phyloP scores from a whole-genome alignment of 2,329 filamentous ascomycete genomes.

The Epichloe sp. region DNA sequence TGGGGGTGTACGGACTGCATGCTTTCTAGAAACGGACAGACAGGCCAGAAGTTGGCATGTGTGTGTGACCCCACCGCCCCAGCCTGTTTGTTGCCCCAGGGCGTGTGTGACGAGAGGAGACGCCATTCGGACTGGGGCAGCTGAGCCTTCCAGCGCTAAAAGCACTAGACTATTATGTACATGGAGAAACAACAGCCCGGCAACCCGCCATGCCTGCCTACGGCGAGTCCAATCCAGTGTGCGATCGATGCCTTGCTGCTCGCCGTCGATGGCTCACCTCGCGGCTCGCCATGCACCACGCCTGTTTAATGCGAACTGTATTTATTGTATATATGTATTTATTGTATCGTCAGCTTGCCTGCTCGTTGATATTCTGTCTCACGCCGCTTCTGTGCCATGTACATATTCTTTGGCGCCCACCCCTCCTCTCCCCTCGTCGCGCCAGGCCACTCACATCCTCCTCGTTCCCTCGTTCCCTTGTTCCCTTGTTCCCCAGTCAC shows the following conservation, averaged over 20 bases:
- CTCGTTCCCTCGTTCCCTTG: background rate
- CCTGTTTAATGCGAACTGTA: too few species aligned
- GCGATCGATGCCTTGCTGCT: background rate
- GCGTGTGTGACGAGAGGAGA: background rate
- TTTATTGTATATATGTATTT: too few species aligned
- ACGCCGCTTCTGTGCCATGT: background rate
- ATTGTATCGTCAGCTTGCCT: background rate
- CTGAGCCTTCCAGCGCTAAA: background rate
- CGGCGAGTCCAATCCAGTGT: background rate
- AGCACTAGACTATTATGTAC: background rate
- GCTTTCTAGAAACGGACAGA: too few species aligned
- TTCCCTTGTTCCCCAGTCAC: slow-evolving; percentile 11
- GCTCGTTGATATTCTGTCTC: background rate
- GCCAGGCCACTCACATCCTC: background rate
- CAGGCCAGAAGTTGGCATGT: too few species aligned
- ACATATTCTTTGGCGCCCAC: background rate
- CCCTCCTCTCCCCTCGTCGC: background rate
- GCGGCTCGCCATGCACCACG: too few species aligned
- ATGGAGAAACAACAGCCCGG: background rate
- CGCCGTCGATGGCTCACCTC: too few species aligned
- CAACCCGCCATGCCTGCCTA: background rate
- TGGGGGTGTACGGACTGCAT: too few species aligned
- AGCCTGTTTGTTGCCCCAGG: background rate
- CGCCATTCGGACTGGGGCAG: background rate
- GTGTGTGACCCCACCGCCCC: too few species aligned